These are phyloP conservation scores for Parathielavia hyrcaniae DNA, from an alignment of 495 filamentous ascomycete genomes.

Conservation along the genomic window DNA sequence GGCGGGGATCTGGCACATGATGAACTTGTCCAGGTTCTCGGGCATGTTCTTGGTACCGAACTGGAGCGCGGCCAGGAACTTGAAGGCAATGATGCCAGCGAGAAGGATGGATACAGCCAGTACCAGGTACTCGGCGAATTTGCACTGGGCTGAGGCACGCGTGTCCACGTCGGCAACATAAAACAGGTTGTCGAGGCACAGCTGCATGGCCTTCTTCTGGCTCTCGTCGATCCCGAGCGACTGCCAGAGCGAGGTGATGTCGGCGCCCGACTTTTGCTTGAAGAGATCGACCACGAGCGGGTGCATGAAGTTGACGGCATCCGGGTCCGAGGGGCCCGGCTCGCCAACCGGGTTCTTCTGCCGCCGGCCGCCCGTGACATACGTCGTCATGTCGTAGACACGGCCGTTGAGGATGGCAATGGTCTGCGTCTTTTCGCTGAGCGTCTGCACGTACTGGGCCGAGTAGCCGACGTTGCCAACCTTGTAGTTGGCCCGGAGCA, in stretches of 20 bases:
- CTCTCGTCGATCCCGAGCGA: conserved; percentile 50
- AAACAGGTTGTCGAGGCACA: conserved; percentile 92
- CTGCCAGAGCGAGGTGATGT: conserved; percentile 81
- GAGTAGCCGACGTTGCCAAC: conserved; percentile 88
- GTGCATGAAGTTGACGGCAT: conserved; percentile 79
- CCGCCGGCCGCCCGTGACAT: conserved; percentile 68
- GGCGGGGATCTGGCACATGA: conserved; percentile 95
- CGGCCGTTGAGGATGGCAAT: conserved; percentile 75
- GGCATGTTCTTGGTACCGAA: conserved; percentile 86
- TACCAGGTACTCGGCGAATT: conserved; percentile 85
- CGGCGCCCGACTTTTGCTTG: conserved; percentile 63
- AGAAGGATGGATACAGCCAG: conserved; percentile 84
- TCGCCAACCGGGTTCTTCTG: conserved; percentile 50
- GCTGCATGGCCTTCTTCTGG: conserved; percentile 61
- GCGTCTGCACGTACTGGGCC: conserved; percentile 62
- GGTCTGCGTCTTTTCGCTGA: conserved; percentile 55
- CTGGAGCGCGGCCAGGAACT: conserved; percentile 93
- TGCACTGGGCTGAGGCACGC: conserved; percentile 75
- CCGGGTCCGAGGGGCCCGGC: conserved; percentile 38
- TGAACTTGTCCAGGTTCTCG: conserved; percentile 95
- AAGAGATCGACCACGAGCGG: conserved; percentile 68
- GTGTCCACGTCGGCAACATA: conserved; percentile 91
- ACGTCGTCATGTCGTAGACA: conserved; percentile 89
- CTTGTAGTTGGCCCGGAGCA: conserved; percentile 70
- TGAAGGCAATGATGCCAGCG: conserved; percentile 78